A percentile compares a stretch with the other conserved stretches of the same genome.
phyloP scores from a whole-genome alignment of 129 eudicot species.

The Apium graveolens region DNA sequence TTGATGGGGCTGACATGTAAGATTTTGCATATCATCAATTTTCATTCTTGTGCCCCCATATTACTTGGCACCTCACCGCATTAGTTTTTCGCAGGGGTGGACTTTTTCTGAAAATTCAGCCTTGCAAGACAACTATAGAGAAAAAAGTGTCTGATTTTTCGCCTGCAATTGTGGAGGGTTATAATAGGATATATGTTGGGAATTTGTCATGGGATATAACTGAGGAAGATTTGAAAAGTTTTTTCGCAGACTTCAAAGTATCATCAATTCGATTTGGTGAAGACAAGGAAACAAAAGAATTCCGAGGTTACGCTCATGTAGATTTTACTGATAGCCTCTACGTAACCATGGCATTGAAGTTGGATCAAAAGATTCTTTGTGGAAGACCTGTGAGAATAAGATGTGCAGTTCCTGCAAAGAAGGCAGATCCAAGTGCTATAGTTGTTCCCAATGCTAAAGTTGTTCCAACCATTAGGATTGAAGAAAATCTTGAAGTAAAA shows the following conservation, averaged over 20 bases:
- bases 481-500: constrained; percentile 3
- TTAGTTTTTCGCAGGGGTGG: constrained; percentile 69
- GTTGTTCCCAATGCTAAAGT: constrained; percentile 20
- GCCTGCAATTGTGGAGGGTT: constrained; percentile 81
- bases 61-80: constrained; percentile 9
- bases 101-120: constrained; percentile 72
- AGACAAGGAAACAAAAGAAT: constrained; percentile 84
- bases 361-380: constrained; percentile 68
- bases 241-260: constrained; percentile 62
- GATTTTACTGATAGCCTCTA: constrained; percentile 67
- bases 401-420: constrained; percentile 70
- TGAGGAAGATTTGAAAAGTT: constrained; percentile 63
- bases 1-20: constrained; percentile 98
- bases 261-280: constrained; percentile 76
- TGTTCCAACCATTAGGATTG: constrained; percentile 10
- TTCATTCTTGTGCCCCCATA: not conserved
- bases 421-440: constrained; percentile 28
- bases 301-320: constrained; percentile 87
- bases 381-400: constrained; percentile 81
- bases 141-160: constrained; percentile 57
- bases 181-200: constrained; percentile 81
- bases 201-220: constrained; percentile 92
- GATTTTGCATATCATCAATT: constrained; percentile 10
- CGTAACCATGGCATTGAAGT: constrained; percentile 53
- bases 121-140: constrained; percentile 52